Evolutionary conservation across 169 alveolate genomes (phyloP).

Genomic region (Eimeria maxima): DNA sequence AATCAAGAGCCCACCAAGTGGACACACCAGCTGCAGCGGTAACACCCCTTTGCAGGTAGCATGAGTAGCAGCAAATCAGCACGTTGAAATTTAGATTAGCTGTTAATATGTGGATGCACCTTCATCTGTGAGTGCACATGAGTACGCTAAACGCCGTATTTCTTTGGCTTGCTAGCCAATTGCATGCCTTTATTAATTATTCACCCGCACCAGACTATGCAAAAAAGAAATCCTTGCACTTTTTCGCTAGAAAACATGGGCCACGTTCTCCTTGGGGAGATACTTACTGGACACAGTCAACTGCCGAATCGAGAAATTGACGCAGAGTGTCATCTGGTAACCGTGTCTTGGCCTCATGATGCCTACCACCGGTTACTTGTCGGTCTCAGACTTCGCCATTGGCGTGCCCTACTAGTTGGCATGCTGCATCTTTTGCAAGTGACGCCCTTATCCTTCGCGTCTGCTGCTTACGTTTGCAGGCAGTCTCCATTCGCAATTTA

Average conservation of each 20-base stretch:
- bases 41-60: neutral
- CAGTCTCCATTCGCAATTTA: neutral
- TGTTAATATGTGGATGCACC: neutral
- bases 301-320: too few species aligned
- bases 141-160: neutral
- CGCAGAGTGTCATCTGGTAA: neutral
- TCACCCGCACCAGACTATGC: neutral
- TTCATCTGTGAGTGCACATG: too few species aligned
- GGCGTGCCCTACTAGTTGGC: neutral
- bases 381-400: neutral
- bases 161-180: neutral
- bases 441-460: neutral
- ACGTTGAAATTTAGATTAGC: neutral
- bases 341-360: too few species aligned
- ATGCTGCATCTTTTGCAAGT: neutral
- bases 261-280: neutral
- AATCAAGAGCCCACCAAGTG: neutral
- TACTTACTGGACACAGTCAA: too few species aligned
- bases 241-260: neutral
- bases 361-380: too few species aligned
- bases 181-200: neutral
- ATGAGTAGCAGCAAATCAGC: neutral
- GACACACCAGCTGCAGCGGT: neutral
- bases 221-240: neutral
- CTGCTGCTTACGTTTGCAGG: neutral